A percentile compares a stretch with the other conserved stretches of the same genome.
phyloP scores from a whole-genome alignment of 208 protist genomes.

The Trypanosoma grayi region DNA sequence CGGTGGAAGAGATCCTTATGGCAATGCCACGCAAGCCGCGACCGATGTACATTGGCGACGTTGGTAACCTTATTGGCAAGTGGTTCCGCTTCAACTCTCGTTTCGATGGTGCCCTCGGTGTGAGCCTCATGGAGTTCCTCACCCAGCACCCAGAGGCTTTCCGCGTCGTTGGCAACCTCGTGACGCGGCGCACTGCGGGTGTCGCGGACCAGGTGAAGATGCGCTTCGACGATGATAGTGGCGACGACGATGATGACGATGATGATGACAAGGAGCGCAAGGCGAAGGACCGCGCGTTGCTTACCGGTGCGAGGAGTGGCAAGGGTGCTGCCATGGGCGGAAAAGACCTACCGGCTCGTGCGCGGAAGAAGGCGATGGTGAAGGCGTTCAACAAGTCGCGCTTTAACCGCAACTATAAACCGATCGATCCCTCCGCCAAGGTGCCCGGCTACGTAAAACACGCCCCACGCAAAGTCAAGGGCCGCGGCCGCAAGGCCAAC shows the following conservation, averaged over 20 bases:
- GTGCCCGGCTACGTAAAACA: conserved; percentile 86
- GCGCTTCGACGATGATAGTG: conserved; percentile 64
- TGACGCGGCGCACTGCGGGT: conserved; percentile 63
- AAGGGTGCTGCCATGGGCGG: conserved; percentile 1
- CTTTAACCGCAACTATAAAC: conserved; percentile 87
- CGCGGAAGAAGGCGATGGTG: conserved; percentile 53
- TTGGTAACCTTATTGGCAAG: conserved; percentile 86
- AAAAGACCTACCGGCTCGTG: conserved; percentile 54
- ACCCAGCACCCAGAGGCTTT: conserved; percentile 63
- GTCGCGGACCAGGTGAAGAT: conserved; percentile 64
- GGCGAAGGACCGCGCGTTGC: conserved; percentile 53
- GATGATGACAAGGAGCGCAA: conserved; percentile 42
- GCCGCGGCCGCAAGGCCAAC: conserved; percentile 82
- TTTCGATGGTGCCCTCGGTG: conserved; percentile 75
- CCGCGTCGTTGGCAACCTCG: conserved; percentile 60
- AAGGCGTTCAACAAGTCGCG: conserved; percentile 75
- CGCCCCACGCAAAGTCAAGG: conserved; percentile 69
- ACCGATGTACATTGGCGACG: conserved; percentile 85
- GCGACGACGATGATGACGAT: conserved; percentile 37
- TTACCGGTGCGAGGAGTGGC: conserved; percentile 43
- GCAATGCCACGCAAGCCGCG: conserved; percentile 70
- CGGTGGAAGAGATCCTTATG: conserved; percentile 83
- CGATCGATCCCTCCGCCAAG: conserved; percentile 59
- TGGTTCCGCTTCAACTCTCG: conserved; percentile 82
- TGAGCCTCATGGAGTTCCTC: conserved; percentile 71